Conservation (phyloP, 2,329 filamentous ascomycete genomes). For the Trichophyton schoenleinii region DNA sequence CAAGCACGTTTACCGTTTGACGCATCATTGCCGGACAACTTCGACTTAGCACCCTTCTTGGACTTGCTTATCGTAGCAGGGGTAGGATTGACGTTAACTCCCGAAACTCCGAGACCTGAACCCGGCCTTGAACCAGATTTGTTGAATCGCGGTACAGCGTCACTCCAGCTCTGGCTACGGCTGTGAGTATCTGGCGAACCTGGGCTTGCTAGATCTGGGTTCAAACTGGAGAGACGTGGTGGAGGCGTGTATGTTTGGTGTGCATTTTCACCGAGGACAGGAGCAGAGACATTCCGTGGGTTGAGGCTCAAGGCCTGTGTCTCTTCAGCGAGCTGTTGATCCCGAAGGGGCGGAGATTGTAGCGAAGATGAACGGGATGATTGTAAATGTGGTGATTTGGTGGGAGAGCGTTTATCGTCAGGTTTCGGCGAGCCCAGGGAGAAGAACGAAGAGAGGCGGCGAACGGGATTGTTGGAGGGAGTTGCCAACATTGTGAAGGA, state of each 20-base stretch:
- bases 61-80: conserved; percentile 26
- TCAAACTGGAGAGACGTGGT: conserved; percentile 28
- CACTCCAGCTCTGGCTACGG: conserved; percentile 25
- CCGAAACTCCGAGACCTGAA: conserved; percentile 17
- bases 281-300: conserved; percentile 13
- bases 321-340: conserved; percentile 10
- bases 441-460: conserved; percentile 36
- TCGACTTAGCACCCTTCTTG: conserved; percentile 21
- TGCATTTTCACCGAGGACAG: conserved; percentile 12
- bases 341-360: conserved; percentile 15
- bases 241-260: conserved; percentile 27
- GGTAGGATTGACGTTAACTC: conserved; percentile 27
- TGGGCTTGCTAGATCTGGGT: conserved; percentile 20
- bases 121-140: conserved; percentile 24
- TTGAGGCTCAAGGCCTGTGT: neutral
- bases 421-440: conserved; percentile 30
- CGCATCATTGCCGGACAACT: conserved; percentile 19
- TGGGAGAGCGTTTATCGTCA: neutral
- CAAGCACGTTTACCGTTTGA: conserved; percentile 32
- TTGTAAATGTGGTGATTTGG: conserved; percentile 11
- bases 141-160: conserved; percentile 23
- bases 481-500: conserved; percentile 21
- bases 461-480: conserved; percentile 30
- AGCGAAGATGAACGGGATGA: conserved; percentile 20
- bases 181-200: neutral